phyloP scores from a whole-genome alignment of 2,329 filamentous ascomycete genomes.

The Xylaria sp. region DNA sequence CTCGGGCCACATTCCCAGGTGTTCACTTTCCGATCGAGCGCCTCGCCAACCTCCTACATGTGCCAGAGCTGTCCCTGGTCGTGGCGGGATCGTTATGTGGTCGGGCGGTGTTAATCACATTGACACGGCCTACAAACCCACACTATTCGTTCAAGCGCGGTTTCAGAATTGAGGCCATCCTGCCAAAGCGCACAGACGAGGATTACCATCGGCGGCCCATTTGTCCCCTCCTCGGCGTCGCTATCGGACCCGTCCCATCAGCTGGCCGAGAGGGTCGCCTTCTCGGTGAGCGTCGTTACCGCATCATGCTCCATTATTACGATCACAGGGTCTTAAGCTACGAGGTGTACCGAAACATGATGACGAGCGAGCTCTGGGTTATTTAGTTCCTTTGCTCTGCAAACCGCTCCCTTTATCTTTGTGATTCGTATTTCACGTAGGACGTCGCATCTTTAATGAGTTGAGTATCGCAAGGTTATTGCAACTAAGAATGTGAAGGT shows the following conservation, averaged over 20 bases:
- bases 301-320: conserved; percentile 74
- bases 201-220: conserved; percentile 53
- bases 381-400: conserved; percentile 15
- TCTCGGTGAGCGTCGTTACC: conserved; percentile 61
- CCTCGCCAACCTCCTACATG: conserved; percentile 69
- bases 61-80: conserved; percentile 77
- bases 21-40: conserved; percentile 52
- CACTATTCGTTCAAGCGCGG: conserved; percentile 51
- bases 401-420: not conserved
- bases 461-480: not conserved
- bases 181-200: conserved; percentile 61
- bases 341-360: conserved; percentile 63
- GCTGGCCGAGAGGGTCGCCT: conserved; percentile 38
- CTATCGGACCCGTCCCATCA: conserved; percentile 70
- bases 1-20: conserved; percentile 44
- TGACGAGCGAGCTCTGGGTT: conserved; percentile 45
- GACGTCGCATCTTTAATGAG: not conserved
- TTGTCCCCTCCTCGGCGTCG: conserved; percentile 72
- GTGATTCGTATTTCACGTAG: not conserved
- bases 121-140: conserved; percentile 59
- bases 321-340: conserved; percentile 77
- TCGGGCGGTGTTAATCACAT: conserved; percentile 67
- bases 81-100: conserved; percentile 74
- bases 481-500: not conserved
- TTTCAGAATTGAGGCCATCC: conserved; percentile 64